Conservation (phyloP, 163 green algal species). For the Chloromonas sp. region DNA sequence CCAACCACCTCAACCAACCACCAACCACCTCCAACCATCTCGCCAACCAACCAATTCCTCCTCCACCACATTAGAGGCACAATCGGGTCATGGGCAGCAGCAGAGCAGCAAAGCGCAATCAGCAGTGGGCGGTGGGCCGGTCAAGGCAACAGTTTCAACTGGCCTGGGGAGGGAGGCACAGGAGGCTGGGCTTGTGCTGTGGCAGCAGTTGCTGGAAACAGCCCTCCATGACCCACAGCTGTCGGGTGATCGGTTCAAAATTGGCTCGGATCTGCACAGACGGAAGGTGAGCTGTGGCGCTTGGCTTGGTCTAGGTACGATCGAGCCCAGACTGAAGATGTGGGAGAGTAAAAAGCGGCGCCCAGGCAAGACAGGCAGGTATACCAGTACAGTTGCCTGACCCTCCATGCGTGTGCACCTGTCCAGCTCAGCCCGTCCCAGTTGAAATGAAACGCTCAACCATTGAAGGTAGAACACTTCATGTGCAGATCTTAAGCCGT, state of each 20-base stretch:
- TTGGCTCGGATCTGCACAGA: constrained; percentile 29
- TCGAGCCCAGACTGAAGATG: too few species aligned
- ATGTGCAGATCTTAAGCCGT: too few species aligned
- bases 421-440: background rate
- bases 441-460: background rate
- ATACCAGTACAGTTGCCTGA: background rate
- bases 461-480: background rate
- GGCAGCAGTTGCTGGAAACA: constrained; percentile 23
- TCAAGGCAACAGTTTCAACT: too few species aligned
- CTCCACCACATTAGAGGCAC: too few species aligned
- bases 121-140: too few species aligned
- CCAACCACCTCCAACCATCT: too few species aligned
- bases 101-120: too few species aligned
- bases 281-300: constrained; percentile 26
- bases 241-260: constrained; percentile 15
- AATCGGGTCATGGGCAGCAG: too few species aligned
- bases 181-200: constrained; percentile 11
- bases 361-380: background rate
- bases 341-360: too few species aligned
- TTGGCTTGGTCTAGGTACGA: background rate
- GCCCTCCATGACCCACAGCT: constrained; percentile 26
- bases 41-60: too few species aligned
- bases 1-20: too few species aligned
- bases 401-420: background rate
- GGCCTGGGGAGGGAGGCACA: background rate